A percentile compares a stretch with the other conserved stretches of the same genome.
These are phyloP conservation scores for Mycena leptocephala DNA, from an alignment of 768 basidiomycete species.

Conservation along the genomic window DNA sequence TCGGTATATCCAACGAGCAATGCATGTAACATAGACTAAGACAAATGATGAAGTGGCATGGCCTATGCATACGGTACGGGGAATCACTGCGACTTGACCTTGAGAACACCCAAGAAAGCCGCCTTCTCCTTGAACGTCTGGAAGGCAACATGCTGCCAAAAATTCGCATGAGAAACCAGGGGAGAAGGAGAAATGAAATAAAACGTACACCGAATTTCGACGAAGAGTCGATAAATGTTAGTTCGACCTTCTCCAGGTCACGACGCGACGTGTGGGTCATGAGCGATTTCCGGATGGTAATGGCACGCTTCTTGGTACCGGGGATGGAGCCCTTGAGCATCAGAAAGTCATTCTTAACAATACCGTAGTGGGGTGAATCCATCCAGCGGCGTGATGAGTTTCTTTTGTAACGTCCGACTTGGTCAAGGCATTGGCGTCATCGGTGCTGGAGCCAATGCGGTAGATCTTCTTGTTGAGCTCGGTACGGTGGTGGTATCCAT, in stretches of 20 bases:
- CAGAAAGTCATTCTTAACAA: conserved; percentile 98
- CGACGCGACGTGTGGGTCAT: conserved; percentile 96
- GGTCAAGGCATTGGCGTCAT: conserved; percentile 91
- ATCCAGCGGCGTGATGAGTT: conserved; percentile 96
- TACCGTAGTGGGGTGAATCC: conserved; percentile 99
- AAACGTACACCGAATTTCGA: conserved; percentile 94
- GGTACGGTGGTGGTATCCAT: conserved; percentile 97
- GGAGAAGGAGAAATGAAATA: background rate
- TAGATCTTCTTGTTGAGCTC: conserved; percentile 99
- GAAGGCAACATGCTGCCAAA: conserved; percentile 90
- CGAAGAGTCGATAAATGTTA: conserved; percentile 99
- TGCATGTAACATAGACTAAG: conserved; percentile 30
- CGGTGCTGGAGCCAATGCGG: conserved; percentile 88
- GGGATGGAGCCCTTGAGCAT: conserved; percentile 97
- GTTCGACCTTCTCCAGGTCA: conserved; percentile 97
- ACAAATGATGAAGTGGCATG: conserved; percentile 49
- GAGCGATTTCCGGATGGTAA: conserved; percentile 97
- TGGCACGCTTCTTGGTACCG: conserved; percentile 97
- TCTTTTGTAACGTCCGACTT: conserved; percentile 96
- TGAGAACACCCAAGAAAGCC: conserved; percentile 94
- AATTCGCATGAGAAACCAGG: conserved; percentile 14
- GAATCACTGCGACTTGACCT: conserved; percentile 78
- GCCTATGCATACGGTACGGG: conserved; percentile 59
- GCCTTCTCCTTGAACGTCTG: conserved; percentile 98
- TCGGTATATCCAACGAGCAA: conserved; percentile 11